Evolutionary conservation across 768 basidiomycete genomes (phyloP), one percentile per base, ranked within the genome.

Genomic region (Saitozyma sp.): DNA sequence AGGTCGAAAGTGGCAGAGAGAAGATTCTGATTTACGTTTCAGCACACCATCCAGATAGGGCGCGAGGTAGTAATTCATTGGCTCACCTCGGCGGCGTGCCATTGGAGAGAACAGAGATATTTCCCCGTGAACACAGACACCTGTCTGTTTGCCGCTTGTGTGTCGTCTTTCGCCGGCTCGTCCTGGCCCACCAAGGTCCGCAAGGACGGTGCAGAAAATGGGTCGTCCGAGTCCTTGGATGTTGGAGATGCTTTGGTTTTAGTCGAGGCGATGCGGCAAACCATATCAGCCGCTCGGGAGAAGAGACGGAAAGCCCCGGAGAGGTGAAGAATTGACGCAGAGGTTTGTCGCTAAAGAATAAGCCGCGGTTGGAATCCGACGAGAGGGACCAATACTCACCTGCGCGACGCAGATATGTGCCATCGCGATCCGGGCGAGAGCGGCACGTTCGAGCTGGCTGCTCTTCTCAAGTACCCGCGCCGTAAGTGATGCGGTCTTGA

Each of bases 221-320:
- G 63, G 50, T 39, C 62, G 14, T 37, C 74, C 58, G 52, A 63
- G 14, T 48, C 46, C 46, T 48, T 17, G 14, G 46, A 48, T 48
- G 46, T 48, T n/a, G 57, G 55, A 29, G 29, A 29, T 29, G 2
- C 29, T 29, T 29, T 29, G 5, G 29, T 29, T 5, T 29, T 5
- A 5, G 29, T 29, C 5, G 29, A 29, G 8, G 71, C 68, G 9
- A 91, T 81, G 39, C 89, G 86, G 7, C 84, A 78, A 0, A 91
- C 75, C 0, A 84, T 84, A 19, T 91, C 90, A 13, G 86, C 79
- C 4, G 91, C 90, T 37, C 89, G 86, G 73, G 89, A 90, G 86
- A 88, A 91, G 1, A 93, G 79, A 16, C 91, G 86, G 54, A 92
- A 82, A 29, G 29, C 29, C 29, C 29, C 29, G 29, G 29, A 29